Conservation (phyloP, 768 basidiomycete species). For the Strobilomyces confusus region DNA sequence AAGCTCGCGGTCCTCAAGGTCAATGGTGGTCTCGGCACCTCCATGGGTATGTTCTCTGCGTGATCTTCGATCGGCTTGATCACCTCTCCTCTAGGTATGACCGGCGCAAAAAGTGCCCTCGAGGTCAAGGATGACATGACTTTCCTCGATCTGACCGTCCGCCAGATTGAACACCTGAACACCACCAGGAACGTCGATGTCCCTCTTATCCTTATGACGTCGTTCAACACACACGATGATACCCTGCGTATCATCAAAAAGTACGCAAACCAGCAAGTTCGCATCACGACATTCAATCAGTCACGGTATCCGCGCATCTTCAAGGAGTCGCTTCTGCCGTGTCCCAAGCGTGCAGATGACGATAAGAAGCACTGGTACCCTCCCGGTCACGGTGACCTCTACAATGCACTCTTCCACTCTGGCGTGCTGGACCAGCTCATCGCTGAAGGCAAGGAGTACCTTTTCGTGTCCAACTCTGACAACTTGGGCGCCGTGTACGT, state of each 20-base stretch:
- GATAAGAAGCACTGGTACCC: conserved; percentile 77
- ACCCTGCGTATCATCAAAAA: conserved; percentile 76
- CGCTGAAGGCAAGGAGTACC: conserved; percentile 70
- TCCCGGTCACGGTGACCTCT: conserved; percentile 73
- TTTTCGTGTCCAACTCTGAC: conserved; percentile 76
- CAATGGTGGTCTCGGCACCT: conserved; percentile 72
- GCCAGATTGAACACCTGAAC: conserved; percentile 70
- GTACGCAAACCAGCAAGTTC: conserved; percentile 74
- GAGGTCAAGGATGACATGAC: conserved; percentile 73
- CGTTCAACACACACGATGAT: conserved; percentile 78
- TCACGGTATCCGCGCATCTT: conserved; percentile 71
- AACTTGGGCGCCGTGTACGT: conserved; percentile 65
- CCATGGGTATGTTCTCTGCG: conserved; percentile 41
- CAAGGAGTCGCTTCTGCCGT: conserved; percentile 64
- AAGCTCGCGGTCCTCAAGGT: conserved; percentile 77
- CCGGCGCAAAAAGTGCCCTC: conserved; percentile 65
- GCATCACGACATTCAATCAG: conserved; percentile 69
- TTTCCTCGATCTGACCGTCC: conserved; percentile 62
- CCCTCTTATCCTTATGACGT: conserved; percentile 78
- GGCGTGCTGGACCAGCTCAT: conserved; percentile 72
- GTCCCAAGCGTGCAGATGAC: conserved; percentile 50
- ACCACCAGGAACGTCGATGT: conserved; percentile 59
- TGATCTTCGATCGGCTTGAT: conserved; percentile 2
- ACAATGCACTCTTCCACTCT: conserved; percentile 66
- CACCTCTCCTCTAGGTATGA: conserved; percentile 38